Evolutionary conservation across 495 filamentous ascomycete species (phyloP).

Genomic region (Wilcoxina mikolae): DNA sequence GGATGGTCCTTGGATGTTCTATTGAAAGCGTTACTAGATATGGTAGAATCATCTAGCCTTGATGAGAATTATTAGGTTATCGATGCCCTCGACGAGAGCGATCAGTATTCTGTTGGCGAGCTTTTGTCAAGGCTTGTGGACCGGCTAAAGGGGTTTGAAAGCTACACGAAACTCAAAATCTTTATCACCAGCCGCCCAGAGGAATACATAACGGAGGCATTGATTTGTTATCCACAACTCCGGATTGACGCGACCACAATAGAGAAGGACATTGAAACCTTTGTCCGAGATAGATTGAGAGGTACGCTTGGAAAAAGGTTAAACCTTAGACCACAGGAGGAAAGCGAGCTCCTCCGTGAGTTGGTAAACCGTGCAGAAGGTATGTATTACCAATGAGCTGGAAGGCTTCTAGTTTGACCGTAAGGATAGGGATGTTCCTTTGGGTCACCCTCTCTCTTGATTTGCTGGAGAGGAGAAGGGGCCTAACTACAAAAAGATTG

Average conservation of each 20-base stretch:
- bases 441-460: conserved; percentile 1
- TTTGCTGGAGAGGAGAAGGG: background rate
- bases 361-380: background rate
- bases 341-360: background rate
- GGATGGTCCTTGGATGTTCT: conserved; percentile 1
- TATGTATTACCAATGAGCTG: no score
- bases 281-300: background rate
- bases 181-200: conserved; percentile 3
- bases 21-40: background rate
- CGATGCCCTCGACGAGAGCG: conserved; percentile 2
- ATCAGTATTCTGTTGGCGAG: background rate
- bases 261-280: background rate
- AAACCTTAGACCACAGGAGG: background rate
- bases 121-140: background rate
- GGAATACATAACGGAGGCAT: background rate
- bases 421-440: background rate
- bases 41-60: background rate
- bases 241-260: background rate
- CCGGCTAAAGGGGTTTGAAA: background rate
- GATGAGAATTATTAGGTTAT: conserved; percentile 1
- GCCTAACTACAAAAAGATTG: conserved; percentile 1
- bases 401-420: no score
- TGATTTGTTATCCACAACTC: background rate
- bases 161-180: background rate
- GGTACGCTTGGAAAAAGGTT: background rate